Evolutionary conservation across 345 rosid species (phyloP), one percentile per base, ranked within the genome.

Genomic region (Dipteronia dyeriana): DNA sequence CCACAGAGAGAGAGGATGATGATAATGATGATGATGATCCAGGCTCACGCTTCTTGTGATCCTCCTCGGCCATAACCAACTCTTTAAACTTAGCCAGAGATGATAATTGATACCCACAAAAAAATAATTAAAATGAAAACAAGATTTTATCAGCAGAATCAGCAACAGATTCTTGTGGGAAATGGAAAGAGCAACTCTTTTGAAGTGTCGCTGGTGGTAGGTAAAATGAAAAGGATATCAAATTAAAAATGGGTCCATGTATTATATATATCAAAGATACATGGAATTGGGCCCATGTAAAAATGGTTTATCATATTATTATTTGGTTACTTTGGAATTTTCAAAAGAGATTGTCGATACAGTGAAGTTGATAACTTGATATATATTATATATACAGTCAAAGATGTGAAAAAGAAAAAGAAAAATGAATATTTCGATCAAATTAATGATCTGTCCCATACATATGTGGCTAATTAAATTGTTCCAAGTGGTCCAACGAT

Each of bases 1-100:
- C 20, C 66, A 51, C 57, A 47, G 83, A 71, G 31, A 56, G 66
- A 16, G 74, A 68, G 60, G 78, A 14, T n/a, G 70, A 75, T 45
- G 76, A 39, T n/a, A n/a, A n/a, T n/a, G n/a, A n/a, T n/a, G 70
- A 75, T 45, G 76, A 39, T 19, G 59, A 74, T 54, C 13, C 76
- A 34, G 70, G 9, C 68, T 76, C 85, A 57, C n/a, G 66, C 68
- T 72, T 77, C 67, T 38, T 67, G 71, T 78, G 54, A 39, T 72
- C 84, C 74, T 79, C 82, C 71, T 82, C 86, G 12, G 69, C 87
- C 89, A 85, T 82, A 31, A 82, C 75, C 73, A 66, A 78, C 13
- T 79, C 81, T 79, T 80, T 68, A 57, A 85, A 62, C 77, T 82
- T 80, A 74, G 81, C 79, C 76, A 19, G 76, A 23, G 57, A 68